A percentile compares a stretch with the other conserved stretches of the same genome.
Evolutionary conservation across 169 alveolate species (phyloP).

Genomic region (Cryptosporidium meleagridis): DNA sequence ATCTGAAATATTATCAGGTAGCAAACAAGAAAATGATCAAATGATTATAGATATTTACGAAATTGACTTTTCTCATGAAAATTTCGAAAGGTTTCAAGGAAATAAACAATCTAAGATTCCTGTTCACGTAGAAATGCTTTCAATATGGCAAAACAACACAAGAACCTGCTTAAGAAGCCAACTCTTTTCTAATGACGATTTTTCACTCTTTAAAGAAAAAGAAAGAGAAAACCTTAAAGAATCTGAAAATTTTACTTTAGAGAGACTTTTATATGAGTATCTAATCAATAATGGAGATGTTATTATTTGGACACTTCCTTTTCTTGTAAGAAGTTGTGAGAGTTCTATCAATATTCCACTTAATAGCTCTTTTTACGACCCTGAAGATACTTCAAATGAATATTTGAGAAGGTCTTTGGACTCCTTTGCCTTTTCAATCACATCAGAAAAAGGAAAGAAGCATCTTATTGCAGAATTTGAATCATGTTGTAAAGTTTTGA

Average conservation of each 20-base stretch:
- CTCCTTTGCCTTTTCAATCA: slow-evolving; percentile 13
- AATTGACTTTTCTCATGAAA: background rate
- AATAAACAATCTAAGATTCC: slow-evolving; percentile 23
- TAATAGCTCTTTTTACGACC: background rate
- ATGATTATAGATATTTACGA: slow-evolving; percentile 39
- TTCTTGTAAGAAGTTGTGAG: background rate
- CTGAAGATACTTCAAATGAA: slow-evolving; percentile 1
- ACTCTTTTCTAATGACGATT: slow-evolving; percentile 16
- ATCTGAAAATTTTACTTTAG: slow-evolving; percentile 3
- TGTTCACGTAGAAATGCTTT: slow-evolving; percentile 50
- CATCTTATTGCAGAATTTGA: background rate
- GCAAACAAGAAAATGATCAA: background rate
- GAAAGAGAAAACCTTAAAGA: background rate
- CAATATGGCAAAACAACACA: slow-evolving; percentile 26
- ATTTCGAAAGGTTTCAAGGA: background rate
- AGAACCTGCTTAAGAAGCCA: slow-evolving; percentile 26
- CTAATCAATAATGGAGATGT: slow-evolving; percentile 40
- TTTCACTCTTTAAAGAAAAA: slow-evolving; percentile 26
- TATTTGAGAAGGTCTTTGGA: slow-evolving; percentile 20
- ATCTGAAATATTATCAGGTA: background rate
- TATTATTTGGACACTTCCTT: slow-evolving; percentile 56
- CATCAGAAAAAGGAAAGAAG: slow-evolving; percentile 6
- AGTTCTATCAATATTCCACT: background rate
- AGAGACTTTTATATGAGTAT: slow-evolving; percentile 20
- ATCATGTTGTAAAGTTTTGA: slow-evolving; percentile 15